Base-by-base conservation (phyloP, 768 basidiomycete genomes). In the Dacryopinax spathularia region DNA sequence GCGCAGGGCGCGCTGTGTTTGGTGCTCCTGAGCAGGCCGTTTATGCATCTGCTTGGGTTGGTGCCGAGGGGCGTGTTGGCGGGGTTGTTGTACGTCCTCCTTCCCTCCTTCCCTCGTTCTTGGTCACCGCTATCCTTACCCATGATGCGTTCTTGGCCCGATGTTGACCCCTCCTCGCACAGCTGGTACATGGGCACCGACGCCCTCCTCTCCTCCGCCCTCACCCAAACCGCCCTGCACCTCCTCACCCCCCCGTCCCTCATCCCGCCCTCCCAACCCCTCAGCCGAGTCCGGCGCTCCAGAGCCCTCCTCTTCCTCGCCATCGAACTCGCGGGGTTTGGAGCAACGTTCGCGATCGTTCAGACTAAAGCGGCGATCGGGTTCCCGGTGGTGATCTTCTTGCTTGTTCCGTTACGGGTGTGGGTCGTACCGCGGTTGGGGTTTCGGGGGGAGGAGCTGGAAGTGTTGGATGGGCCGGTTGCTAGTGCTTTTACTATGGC, bases 151-250 rank as follows among this genome's bases (percentile, higher is more conserved):
- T n/a, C n/a, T n/a, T n/a, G n/a, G n/a, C n/a, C n/a, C n/a, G n/a
- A n/a, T n/a, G n/a, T n/a, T n/a, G n/a, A n/a, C n/a, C n/a, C n/a
- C n/a, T n/a, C n/a, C n/a, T n/a, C n/a, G n/a, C n/a, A n/a, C n/a
- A 88, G 87, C 73, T 93, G 91, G 91, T 93, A 85, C 72, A 95
- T 97, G 89, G 93, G 93, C 15, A 81, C 81, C 34, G 88, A 89
- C 63, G 89, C 89, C 0, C 80, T 97, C 15, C 80, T 79, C 16
- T 82, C 80, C 9, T 94, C 91, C 64, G 90, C 90, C 1, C 89
- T 97, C 63, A 90, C 90, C 0, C 77, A 78, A 65, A 91, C 89
- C 71, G 76, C 94, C 2, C 77, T 90, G 16, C 94, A 84, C 72
- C 83, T 95, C 64, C 73, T 94, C 33, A 81, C 82, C 63, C 93